Evolutionary conservation across 2,329 filamentous ascomycete species (phyloP).

Genomic region (Lachnellula arida): DNA sequence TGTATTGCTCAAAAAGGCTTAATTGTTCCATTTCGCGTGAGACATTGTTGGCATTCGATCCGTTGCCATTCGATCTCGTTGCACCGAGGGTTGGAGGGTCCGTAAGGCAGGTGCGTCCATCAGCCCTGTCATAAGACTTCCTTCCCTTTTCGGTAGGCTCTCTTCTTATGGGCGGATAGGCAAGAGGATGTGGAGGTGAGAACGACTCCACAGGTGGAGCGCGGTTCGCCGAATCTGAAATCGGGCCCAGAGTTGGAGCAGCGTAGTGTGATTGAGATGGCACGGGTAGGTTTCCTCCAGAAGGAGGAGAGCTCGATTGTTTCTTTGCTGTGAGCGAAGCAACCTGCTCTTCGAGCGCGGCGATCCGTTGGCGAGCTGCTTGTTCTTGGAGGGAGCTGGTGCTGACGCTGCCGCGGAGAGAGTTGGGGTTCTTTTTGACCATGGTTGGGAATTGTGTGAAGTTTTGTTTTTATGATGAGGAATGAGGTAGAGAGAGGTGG

Average conservation of each 20-base stretch:
- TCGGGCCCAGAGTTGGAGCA: too few species aligned
- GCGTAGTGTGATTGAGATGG: background rate
- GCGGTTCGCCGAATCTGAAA: too few species aligned
- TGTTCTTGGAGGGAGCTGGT: constrained; percentile 18
- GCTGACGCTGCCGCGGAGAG: constrained; percentile 21
- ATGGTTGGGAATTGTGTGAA: constrained; percentile 9
- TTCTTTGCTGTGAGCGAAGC: background rate
- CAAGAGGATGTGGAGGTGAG: background rate
- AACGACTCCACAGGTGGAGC: background rate
- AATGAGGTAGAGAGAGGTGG: background rate
- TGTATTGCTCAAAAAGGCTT: background rate
- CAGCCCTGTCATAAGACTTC: too few species aligned
- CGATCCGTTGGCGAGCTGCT: constrained; percentile 14
- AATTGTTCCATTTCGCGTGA: too few species aligned
- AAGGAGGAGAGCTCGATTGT: background rate
- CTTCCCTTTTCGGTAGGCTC: too few species aligned
- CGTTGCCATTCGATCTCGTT: too few species aligned
- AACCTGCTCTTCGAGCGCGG: constrained; percentile 15
- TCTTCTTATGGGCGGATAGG: too few species aligned
- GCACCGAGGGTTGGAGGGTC: too few species aligned
- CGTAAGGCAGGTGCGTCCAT: too few species aligned
- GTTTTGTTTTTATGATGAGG: background rate
- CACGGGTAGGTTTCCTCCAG: background rate
- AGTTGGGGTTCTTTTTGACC: constrained; percentile 23
- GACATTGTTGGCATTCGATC: too few species aligned